phyloP scores from a whole-genome alignment of 2,329 filamentous ascomycete species.

The Sporothrix variecibatus region DNA sequence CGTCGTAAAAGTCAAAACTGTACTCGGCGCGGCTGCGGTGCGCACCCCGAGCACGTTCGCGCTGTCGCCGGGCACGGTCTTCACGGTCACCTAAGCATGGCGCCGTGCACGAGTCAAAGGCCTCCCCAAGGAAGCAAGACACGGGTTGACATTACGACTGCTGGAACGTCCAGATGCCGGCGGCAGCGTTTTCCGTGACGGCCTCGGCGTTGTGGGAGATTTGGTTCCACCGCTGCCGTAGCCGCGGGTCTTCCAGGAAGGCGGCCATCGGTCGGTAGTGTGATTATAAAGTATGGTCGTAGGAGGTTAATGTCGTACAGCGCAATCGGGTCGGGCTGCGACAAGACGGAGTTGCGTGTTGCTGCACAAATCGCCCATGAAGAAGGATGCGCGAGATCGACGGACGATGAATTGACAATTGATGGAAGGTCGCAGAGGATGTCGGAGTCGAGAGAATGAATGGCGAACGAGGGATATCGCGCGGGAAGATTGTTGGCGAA shows the following conservation, averaged over 20 bases:
- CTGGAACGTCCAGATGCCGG: conserved; percentile 84
- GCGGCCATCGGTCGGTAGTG: conserved; percentile 45
- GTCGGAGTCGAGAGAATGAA: neutral
- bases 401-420: neutral
- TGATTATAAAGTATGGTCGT: neutral
- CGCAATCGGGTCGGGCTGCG: conserved; percentile 5
- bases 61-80: conserved; percentile 68
- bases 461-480: neutral
- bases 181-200: conserved; percentile 88
- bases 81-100: conserved; percentile 72
- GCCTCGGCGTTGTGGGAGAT: conserved; percentile 81
- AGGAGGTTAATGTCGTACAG: neutral
- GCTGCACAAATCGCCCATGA: conserved; percentile 15
- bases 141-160: conserved; percentile 86
- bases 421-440: neutral
- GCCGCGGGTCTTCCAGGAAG: conserved; percentile 77
- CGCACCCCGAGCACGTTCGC: conserved; percentile 61
- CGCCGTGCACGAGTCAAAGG: conserved; percentile 71
- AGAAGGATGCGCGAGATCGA: neutral
- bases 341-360: neutral
- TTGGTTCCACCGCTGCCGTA: conserved; percentile 92
- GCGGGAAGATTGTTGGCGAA: neutral
- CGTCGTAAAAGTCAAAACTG: conserved; percentile 96
- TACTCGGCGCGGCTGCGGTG: conserved; percentile 68
- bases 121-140: conserved; percentile 68